phyloP scores from a whole-genome alignment of 805 yeast species.

The Teunomyces stri region DNA sequence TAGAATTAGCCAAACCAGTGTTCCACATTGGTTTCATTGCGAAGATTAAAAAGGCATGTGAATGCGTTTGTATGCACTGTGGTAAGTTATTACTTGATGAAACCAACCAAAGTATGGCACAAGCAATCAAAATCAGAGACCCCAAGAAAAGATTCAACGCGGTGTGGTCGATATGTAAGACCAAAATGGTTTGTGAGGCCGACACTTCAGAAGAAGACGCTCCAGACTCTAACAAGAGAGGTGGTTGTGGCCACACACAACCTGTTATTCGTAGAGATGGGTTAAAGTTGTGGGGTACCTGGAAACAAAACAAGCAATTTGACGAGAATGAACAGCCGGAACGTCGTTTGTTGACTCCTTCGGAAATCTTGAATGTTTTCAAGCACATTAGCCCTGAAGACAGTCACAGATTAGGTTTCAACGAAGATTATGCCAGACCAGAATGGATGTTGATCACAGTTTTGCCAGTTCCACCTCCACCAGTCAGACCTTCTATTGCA shows the following conservation, averaged over 20 bases:
- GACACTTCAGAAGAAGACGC: slow-evolving; percentile 59
- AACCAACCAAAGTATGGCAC: slow-evolving; percentile 74
- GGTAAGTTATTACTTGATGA: slow-evolving; percentile 92
- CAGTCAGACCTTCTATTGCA: slow-evolving; percentile 97
- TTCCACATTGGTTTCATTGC: slow-evolving; percentile 97
- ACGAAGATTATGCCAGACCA: slow-evolving; percentile 95
- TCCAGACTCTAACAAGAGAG: slow-evolving; percentile 60
- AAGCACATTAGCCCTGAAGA: slow-evolving; percentile 88
- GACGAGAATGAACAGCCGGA: slow-evolving; percentile 91
- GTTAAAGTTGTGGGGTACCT: slow-evolving; percentile 93
- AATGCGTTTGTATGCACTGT: slow-evolving; percentile 98
- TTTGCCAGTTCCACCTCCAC: slow-evolving; percentile 99
- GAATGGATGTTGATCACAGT: slow-evolving; percentile 98
- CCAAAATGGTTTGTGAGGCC: slow-evolving; percentile 94
- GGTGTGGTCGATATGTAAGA: slow-evolving; percentile 89
- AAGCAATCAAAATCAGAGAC: slow-evolving; percentile 84
- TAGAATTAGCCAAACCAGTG: slow-evolving; percentile 96
- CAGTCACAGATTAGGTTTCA: slow-evolving; percentile 78
- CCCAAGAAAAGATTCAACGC: slow-evolving; percentile 96
- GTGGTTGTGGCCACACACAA: slow-evolving; percentile 97
- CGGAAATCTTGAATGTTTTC: slow-evolving; percentile 87
- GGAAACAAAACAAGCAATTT: slow-evolving; percentile 83
- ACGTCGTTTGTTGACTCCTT: slow-evolving; percentile 80
- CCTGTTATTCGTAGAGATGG: slow-evolving; percentile 97
- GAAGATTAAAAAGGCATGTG: slow-evolving; percentile 92